Percentiles rank a stretch among this genome's conserved stretches.
These are phyloP conservation scores for Spinellus fusiger DNA, from an alignment of 192 early-diverging fungal species.

Conservation along the genomic window DNA sequence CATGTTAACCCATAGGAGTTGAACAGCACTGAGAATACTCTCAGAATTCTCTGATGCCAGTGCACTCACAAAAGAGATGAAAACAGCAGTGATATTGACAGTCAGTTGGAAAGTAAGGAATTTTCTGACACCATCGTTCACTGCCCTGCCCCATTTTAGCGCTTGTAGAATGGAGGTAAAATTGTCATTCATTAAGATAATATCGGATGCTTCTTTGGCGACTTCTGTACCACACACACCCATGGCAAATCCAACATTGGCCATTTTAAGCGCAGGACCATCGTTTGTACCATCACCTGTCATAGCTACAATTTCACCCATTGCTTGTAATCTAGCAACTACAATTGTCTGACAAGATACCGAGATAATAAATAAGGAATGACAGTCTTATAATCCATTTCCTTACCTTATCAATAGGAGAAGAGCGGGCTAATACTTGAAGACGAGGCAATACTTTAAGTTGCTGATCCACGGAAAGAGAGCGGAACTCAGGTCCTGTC, in stretches of 20 bases:
- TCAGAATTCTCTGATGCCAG: slow-evolving; percentile 58
- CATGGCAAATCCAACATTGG: slow-evolving; percentile 93
- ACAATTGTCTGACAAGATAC: slow-evolving; percentile 66
- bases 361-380: neutral
- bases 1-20: slow-evolving; percentile 93
- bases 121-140: slow-evolving; percentile 82
- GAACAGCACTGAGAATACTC: slow-evolving; percentile 81
- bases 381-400: neutral
- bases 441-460: slow-evolving; percentile 58
- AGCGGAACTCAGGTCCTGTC: slow-evolving; percentile 76
- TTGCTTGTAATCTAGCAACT: slow-evolving; percentile 63
- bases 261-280: slow-evolving; percentile 79
- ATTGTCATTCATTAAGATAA: slow-evolving; percentile 87
- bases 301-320: slow-evolving; percentile 67
- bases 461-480: slow-evolving; percentile 58
- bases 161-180: slow-evolving; percentile 79
- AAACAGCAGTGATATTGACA: slow-evolving; percentile 74
- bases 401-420: slow-evolving; percentile 72
- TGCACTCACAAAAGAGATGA: slow-evolving; percentile 63
- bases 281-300: slow-evolving; percentile 89
- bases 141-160: slow-evolving; percentile 74
- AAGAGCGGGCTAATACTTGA: slow-evolving; percentile 83
- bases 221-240: slow-evolving; percentile 86
- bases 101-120: slow-evolving; percentile 85
- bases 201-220: slow-evolving; percentile 77